phyloP scores from a whole-genome alignment of 1,139 yeast genomes.

The Spencermartinsiella ligniputridi region DNA sequence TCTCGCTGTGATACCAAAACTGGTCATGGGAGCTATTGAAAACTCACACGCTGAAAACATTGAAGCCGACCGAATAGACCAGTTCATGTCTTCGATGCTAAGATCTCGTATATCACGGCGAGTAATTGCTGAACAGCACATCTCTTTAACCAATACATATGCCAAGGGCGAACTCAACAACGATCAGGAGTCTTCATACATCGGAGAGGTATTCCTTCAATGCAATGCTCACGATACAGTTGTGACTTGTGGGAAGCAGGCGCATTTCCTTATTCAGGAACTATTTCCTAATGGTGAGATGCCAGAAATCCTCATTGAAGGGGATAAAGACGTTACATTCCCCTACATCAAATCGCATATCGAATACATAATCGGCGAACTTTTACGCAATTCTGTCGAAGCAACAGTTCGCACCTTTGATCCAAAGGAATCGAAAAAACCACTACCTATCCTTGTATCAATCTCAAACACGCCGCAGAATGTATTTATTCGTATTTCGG shows the following conservation, averaged over 20 bases:
- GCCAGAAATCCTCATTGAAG: slow-evolving; percentile 75
- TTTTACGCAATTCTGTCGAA: slow-evolving; percentile 76
- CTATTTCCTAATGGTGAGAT: slow-evolving; percentile 51
- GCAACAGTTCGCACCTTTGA: slow-evolving; percentile 51
- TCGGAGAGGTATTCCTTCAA: slow-evolving; percentile 81
- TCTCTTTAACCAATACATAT: slow-evolving; percentile 67
- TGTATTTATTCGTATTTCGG: slow-evolving; percentile 74
- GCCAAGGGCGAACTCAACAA: slow-evolving; percentile 29
- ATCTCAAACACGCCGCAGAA: slow-evolving; percentile 63
- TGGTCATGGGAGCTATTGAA: slow-evolving; percentile 91
- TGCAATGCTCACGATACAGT: slow-evolving; percentile 75
- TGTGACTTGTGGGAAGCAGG: slow-evolving; percentile 49
- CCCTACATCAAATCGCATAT: slow-evolving; percentile 84
- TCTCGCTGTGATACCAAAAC: slow-evolving; percentile 72
- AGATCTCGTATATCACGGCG: slow-evolving; percentile 86
- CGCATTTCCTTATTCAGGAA: slow-evolving; percentile 36
- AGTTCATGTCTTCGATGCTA: slow-evolving; percentile 67
- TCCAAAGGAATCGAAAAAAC: slow-evolving; percentile 34
- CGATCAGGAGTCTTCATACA: slow-evolving; percentile 53
- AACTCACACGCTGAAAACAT: slow-evolving; percentile 61
- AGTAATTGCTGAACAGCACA: slow-evolving; percentile 85
- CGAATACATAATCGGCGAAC: slow-evolving; percentile 81
- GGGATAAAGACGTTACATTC: slow-evolving; percentile 49
- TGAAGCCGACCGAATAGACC: slow-evolving; percentile 62
- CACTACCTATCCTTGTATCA: slow-evolving; percentile 70